These are phyloP conservation scores for Alternaria gaisen DNA, from an alignment of 2,329 filamentous ascomycete genomes.

Conservation along the genomic window DNA sequence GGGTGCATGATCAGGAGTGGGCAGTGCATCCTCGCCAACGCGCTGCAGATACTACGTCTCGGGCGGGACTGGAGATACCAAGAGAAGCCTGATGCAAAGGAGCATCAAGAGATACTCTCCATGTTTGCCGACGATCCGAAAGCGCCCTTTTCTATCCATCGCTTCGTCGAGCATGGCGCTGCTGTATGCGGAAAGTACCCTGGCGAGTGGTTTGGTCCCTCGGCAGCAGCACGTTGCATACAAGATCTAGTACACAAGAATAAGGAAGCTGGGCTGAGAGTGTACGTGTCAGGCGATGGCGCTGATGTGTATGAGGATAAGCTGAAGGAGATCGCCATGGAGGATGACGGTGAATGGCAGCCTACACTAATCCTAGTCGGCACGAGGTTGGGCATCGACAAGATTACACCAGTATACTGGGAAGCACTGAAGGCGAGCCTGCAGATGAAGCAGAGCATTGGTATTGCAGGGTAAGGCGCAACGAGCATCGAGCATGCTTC, in stretches of 20 bases:
- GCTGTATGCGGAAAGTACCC: conserved; percentile 90
- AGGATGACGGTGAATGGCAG: conserved; percentile 71
- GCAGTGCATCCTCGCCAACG: conserved; percentile 90
- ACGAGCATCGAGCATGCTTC: background rate
- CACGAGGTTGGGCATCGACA: conserved; percentile 89
- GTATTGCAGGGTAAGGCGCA: conserved; percentile 82
- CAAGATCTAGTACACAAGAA: conserved; percentile 78
- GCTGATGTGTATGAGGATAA: conserved; percentile 93
- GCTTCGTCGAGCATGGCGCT: conserved; percentile 89
- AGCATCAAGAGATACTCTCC: conserved; percentile 76
- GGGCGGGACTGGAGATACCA: conserved; percentile 87
- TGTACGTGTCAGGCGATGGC: conserved; percentile 90
- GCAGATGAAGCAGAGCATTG: conserved; percentile 90
- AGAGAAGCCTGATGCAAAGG: conserved; percentile 55
- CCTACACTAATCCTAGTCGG: conserved; percentile 91
- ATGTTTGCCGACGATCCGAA: conserved; percentile 86
- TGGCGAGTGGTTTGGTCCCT: conserved; percentile 99
- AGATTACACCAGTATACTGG: conserved; percentile 94
- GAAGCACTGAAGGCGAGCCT: conserved; percentile 86
- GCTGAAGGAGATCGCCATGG: conserved; percentile 79
- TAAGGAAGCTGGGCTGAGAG: conserved; percentile 69
- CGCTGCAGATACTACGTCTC: conserved; percentile 74
- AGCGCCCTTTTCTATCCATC: conserved; percentile 93
- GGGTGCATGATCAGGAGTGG: conserved; percentile 99
- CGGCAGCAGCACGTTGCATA: conserved; percentile 91